phyloP scores from a whole-genome alignment of 805 yeast species.

The Starmerella geochares region DNA sequence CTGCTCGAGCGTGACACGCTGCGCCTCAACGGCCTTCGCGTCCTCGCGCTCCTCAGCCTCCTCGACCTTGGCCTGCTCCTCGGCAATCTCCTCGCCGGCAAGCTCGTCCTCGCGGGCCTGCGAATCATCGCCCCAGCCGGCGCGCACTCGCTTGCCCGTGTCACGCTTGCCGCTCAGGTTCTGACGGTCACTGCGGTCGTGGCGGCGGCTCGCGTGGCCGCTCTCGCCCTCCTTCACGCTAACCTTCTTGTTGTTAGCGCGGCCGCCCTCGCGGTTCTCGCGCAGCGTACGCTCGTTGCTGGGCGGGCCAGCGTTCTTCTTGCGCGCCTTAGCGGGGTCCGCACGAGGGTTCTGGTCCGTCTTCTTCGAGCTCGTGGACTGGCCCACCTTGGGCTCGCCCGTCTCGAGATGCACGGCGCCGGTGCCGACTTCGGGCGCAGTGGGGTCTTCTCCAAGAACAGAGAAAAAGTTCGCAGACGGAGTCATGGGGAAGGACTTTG shows the following conservation, averaged over 20 bases:
- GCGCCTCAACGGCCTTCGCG: conserved; percentile 37
- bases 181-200: conserved; percentile 66
- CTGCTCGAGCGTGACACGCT: conserved; percentile 58
- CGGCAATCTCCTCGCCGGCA: conserved; percentile 39
- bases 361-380: conserved; percentile 74
- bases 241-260: conserved; percentile 42
- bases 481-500: conserved; percentile 15
- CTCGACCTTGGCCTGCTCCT: conserved; percentile 33
- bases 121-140: conserved; percentile 81
- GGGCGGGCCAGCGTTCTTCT: conserved; percentile 42
- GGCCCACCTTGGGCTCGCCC: conserved; percentile 45
- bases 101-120: conserved; percentile 56
- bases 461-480: conserved; percentile 25
- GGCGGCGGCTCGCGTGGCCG: conserved; percentile 44
- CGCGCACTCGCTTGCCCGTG: conserved; percentile 69
- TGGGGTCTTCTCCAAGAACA: conserved; percentile 22
- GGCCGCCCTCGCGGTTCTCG: conserved; percentile 58
- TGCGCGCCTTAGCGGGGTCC: conserved; percentile 53
- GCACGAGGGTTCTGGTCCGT: conserved; percentile 40
- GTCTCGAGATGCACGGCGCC: conserved; percentile 21
- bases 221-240: conserved; percentile 42
- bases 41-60: conserved; percentile 37
- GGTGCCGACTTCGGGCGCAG: conserved; percentile 18
- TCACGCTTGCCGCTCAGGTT: conserved; percentile 76
- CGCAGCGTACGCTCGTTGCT: conserved; percentile 85